A percentile compares a stretch with the other conserved stretches of the same genome.
phyloP scores from a whole-genome alignment of 2,329 filamentous ascomycete genomes.

The Penicillium italicum region DNA sequence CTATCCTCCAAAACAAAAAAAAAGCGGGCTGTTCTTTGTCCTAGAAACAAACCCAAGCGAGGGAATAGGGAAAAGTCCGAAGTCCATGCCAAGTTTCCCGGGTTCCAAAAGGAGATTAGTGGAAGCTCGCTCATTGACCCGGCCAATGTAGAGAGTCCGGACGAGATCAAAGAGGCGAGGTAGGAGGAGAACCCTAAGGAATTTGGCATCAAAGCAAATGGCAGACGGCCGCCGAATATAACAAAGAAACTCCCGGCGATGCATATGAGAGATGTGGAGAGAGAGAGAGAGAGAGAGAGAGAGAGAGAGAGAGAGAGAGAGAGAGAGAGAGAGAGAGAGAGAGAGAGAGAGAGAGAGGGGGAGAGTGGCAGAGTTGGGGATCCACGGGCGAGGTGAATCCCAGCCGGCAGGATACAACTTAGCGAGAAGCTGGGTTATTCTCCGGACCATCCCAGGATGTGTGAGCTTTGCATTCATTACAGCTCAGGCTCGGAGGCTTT shows the following conservation, averaged over 20 bases:
- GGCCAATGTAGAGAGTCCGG: neutral
- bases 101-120: neutral
- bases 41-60: slow-evolving; percentile 3
- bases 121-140: neutral
- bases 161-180: neutral
- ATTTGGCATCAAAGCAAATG: slow-evolving; percentile 2
- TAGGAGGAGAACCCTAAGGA: neutral
- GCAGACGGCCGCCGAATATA: slow-evolving; percentile 21
- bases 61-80: neutral
- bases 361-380: too few relatives aligned
- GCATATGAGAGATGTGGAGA: slow-evolving; percentile 23
- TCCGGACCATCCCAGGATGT: slow-evolving; percentile 10
- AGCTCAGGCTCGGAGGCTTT: slow-evolving; percentile 20
- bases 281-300: too few relatives aligned
- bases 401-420: slow-evolving; percentile 13
- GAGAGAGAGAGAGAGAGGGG: too few relatives aligned
- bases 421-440: slow-evolving; percentile 4
- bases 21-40: neutral
- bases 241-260: slow-evolving; percentile 33
- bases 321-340: too few relatives aligned
- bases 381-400: slow-evolving; percentile 9
- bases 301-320: too few relatives aligned
- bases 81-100: neutral
- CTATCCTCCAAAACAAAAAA: slow-evolving; percentile 20
- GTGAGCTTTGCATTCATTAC: slow-evolving; percentile 7